These are phyloP conservation scores for Rhizoctonia solani DNA, from an alignment of 1,284 basidiomycete genomes.

Conservation along the genomic window DNA sequence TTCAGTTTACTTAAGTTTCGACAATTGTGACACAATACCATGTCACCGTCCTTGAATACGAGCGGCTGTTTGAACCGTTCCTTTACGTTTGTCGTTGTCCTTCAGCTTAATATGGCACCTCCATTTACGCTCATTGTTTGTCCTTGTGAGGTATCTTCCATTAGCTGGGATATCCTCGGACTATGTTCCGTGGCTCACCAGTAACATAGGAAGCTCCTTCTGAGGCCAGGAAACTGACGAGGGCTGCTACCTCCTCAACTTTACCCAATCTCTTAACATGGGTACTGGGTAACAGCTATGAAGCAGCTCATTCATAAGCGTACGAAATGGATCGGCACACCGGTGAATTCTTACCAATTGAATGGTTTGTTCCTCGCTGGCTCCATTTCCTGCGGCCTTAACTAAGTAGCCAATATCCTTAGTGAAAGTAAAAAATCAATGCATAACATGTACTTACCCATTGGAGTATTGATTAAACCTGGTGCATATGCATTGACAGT, in stretches of 20 bases:
- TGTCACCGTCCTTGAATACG: not conserved
- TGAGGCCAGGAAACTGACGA: conserved; percentile 39
- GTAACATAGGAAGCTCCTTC: conserved; percentile 40
- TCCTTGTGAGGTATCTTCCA: not conserved
- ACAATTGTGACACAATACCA: not conserved
- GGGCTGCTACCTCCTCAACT: conserved; percentile 20
- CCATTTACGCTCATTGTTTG: conserved; percentile 15
- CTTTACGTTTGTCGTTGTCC: too few relatives aligned
- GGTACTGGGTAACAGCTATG: not conserved
- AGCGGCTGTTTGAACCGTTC: too few relatives aligned
- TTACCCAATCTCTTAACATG: conserved; percentile 36
- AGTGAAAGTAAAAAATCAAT: conserved; percentile 2
- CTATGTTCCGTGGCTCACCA: conserved; percentile 34
- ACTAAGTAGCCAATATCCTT: conserved; percentile 37
- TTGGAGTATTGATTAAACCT: conserved; percentile 35
- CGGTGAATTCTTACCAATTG: conserved; percentile 14
- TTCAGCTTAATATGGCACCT: too few relatives aligned
- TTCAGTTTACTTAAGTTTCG: not conserved
- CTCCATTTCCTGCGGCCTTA: conserved; percentile 37
- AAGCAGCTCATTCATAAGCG: not conserved
- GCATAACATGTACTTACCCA: conserved; percentile 12
- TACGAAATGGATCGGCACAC: too few relatives aligned
- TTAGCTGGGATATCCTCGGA: not conserved
- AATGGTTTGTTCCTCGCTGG: conserved; percentile 16
- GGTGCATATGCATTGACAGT: conserved; percentile 39